phyloP scores from a whole-genome alignment of 768 basidiomycete genomes.

The Russula compacta region DNA sequence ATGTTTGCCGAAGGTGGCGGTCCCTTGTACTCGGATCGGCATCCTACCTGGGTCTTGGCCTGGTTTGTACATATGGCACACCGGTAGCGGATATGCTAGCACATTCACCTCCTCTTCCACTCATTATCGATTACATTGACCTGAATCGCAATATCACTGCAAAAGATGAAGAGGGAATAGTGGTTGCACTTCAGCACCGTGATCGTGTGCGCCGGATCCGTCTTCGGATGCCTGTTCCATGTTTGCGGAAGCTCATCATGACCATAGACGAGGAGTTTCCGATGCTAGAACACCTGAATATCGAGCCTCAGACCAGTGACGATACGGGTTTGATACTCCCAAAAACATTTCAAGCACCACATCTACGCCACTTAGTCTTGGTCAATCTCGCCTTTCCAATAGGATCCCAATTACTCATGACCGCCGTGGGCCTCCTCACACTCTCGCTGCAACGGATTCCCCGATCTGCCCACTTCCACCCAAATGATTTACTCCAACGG shows the following conservation, averaged over 20 bases:
- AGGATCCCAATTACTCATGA: neutral
- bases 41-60: neutral
- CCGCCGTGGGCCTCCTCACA: neutral
- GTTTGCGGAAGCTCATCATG: neutral
- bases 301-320: neutral
- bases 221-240: neutral
- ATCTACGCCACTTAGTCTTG: neutral
- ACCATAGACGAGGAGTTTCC: neutral
- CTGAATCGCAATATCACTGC: neutral
- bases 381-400: neutral
- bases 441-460: neutral
- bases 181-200: neutral
- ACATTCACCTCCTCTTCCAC: neutral
- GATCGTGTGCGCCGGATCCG: neutral
- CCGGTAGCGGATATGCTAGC: neutral
- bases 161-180: neutral
- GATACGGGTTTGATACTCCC: neutral
- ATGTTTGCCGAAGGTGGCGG: neutral
- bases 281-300: neutral
- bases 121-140: neutral
- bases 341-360: neutral
- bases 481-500: neutral
- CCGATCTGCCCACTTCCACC: neutral
- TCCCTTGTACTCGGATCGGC: neutral
- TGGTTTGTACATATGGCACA: neutral